Evolutionary conservation across 768 basidiomycete species (phyloP), one percentile per base, ranked within the genome.

Genomic region (Saitozyma podzolica): DNA sequence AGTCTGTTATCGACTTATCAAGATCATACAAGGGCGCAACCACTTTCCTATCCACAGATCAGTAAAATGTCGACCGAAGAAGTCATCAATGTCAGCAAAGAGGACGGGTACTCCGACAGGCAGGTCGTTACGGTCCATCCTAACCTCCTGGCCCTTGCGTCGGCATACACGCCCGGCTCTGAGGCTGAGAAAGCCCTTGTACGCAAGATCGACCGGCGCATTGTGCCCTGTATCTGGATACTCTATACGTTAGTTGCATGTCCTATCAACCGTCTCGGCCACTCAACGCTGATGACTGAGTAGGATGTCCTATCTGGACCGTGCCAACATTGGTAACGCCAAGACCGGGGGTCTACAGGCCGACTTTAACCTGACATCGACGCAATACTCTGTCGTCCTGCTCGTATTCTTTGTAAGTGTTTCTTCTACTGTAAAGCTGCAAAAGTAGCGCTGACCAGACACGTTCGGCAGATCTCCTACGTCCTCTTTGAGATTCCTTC

Each of bases 281-380:
- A 17, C 43, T 66, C 37, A 61, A 43, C 55, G 29, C 53, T 6
- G 47, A 29, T 29, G 29, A 29, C 29, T 29, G 29, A 29, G 29
- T 29, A 29, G 29, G 29, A 29, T 68, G 16, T 57, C 54, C 42
- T 68, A 66, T 58, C 45, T 68, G 9, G 67, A 68, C 45, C 57
- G 67, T 19, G 61, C 68, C 41, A 69, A 69, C 53, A 73, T 73
- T 20, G 71, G 70, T 14, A 63, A 63, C 50, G 62, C 62, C 20
- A 53, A 58, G 62, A 58, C 62, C 40, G 72, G 66, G 11, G 72
- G 72, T 13, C 62, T 73, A 59, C 52, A 61, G 19, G 17, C 19
- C 20, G 72, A 70, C 50, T 58, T 73, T n/a, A 47, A 64, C 19
- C 61, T 73, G 13, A 68, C 68, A 39, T 69, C 68, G 17, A 64